These are phyloP conservation scores for Trypanosoma conorhini DNA, from an alignment of 208 protist species.

Conservation along the genomic window DNA sequence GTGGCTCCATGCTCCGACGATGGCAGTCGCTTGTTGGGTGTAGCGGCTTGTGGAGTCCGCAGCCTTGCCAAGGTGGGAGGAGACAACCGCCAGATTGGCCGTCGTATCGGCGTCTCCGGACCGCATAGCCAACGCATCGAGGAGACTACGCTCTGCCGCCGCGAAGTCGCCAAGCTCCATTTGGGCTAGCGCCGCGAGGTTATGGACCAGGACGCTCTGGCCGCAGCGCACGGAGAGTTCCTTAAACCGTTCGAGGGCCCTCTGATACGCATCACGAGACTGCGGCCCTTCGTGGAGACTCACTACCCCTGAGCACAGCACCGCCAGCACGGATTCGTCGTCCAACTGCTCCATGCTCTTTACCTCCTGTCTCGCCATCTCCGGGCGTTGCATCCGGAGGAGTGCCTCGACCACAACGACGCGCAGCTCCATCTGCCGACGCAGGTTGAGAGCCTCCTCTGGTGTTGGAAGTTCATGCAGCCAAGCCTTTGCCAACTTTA, in stretches of 20 bases:
- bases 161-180: constrained; percentile 67
- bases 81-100: constrained; percentile 76
- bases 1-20: constrained; percentile 42
- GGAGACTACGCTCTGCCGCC: constrained; percentile 66
- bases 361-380: constrained; percentile 72
- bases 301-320: constrained; percentile 70
- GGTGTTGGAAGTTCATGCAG: constrained; percentile 43
- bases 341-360: constrained; percentile 80
- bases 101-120: constrained; percentile 75
- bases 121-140: constrained; percentile 68
- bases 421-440: constrained; percentile 59
- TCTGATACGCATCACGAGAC: constrained; percentile 28
- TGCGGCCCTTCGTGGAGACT: constrained; percentile 52
- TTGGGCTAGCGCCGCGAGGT: constrained; percentile 73
- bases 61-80: constrained; percentile 49
- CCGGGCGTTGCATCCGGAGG: constrained; percentile 68
- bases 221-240: constrained; percentile 75
- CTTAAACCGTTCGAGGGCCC: constrained; percentile 72
- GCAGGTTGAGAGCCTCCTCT: constrained; percentile 22
- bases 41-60: constrained; percentile 58
- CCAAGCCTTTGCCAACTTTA: constrained; percentile 67
- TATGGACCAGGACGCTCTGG: constrained; percentile 67
- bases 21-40: constrained; percentile 43
- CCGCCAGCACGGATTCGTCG: constrained; percentile 76
- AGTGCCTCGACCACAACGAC: constrained; percentile 64